phyloP scores from a whole-genome alignment of 2,329 filamentous ascomycete species.

The Kalmusia sp. region DNA sequence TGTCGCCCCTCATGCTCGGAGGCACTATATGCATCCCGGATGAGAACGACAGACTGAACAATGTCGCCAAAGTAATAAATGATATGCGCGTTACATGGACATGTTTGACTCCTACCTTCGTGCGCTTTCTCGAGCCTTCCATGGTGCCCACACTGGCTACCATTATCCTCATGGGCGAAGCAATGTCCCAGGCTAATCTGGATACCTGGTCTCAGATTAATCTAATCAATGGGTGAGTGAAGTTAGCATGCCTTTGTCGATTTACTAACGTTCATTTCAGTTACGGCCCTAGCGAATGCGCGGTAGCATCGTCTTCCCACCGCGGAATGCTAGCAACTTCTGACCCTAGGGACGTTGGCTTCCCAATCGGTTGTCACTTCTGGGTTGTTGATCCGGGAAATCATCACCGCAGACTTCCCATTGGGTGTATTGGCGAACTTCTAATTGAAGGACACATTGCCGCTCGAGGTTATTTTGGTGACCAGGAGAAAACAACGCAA shows the following conservation, averaged over 20 bases:
- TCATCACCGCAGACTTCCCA: constrained; percentile 28
- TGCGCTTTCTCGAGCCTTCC: constrained; percentile 38
- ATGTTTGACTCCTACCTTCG: constrained; percentile 31
- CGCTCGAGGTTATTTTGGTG: constrained; percentile 33
- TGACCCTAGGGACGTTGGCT: constrained; percentile 32
- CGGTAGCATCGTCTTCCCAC: constrained; percentile 21
- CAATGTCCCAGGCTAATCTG: constrained; percentile 29
- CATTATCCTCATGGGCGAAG: constrained; percentile 44
- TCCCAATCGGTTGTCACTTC: constrained; percentile 25
- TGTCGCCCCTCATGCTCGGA: constrained; percentile 28
- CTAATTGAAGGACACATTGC: constrained; percentile 62
- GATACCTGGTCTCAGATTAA: constrained; percentile 31
- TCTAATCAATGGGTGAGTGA: constrained; percentile 27
- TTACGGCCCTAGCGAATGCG: constrained; percentile 35
- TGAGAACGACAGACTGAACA: constrained; percentile 53
- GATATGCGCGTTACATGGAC: constrained; percentile 26
- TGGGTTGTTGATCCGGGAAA: constrained; percentile 49
- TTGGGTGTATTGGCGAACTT: constrained; percentile 55
- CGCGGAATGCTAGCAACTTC: constrained; percentile 13
- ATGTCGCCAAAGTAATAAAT: constrained; percentile 45
- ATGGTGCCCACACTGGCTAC: constrained; percentile 47
- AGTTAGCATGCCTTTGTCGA: not conserved
- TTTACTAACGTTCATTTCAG: constrained; percentile 5
- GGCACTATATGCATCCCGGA: constrained; percentile 34
- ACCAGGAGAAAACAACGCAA: constrained; percentile 27